Evolutionary conservation across 2,329 filamentous ascomycete species (phyloP).

Genomic region (Colletotrichum chlorophyti): DNA sequence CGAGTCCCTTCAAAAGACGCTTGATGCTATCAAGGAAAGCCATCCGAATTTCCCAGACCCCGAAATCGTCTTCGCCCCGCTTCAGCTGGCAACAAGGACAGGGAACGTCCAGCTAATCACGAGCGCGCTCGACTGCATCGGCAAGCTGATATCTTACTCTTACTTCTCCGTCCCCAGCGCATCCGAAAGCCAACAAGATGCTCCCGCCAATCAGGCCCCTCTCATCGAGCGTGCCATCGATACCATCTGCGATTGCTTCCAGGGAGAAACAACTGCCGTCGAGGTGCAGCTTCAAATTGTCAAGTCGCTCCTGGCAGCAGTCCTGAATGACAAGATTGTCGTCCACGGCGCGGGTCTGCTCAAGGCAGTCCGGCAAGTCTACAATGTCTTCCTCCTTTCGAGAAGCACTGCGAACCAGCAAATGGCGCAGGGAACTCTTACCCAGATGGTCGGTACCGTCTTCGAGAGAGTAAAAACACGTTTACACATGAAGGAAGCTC

Average conservation of each 20-base stretch:
- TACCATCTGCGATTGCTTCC: constrained; percentile 99
- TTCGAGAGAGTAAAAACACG: constrained; percentile 93
- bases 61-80: constrained; percentile 87
- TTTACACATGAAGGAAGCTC: constrained; percentile 84
- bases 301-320: constrained; percentile 93
- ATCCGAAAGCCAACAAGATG: constrained; percentile 40
- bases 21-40: constrained; percentile 85
- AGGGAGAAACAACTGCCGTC: constrained; percentile 89
- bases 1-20: constrained; percentile 81
- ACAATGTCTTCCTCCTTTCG: constrained; percentile 97
- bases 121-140: constrained; percentile 94
- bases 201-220: constrained; percentile 68
- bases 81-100: constrained; percentile 88
- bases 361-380: constrained; percentile 96
- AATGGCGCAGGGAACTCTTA: constrained; percentile 94
- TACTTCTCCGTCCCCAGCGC: constrained; percentile 83
- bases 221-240: constrained; percentile 98
- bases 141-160: constrained; percentile 98
- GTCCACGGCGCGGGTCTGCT: constrained; percentile 95
- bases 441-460: constrained; percentile 98
- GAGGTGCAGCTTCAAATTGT: constrained; percentile 98
- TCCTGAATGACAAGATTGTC: constrained; percentile 98
- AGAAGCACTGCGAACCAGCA: constrained; percentile 95
- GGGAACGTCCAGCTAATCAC: constrained; percentile 86
- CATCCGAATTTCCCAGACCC: constrained; percentile 85